Conservation (phyloP, 306 rosid genomes). For the Canavalia ensiformis region DNA sequence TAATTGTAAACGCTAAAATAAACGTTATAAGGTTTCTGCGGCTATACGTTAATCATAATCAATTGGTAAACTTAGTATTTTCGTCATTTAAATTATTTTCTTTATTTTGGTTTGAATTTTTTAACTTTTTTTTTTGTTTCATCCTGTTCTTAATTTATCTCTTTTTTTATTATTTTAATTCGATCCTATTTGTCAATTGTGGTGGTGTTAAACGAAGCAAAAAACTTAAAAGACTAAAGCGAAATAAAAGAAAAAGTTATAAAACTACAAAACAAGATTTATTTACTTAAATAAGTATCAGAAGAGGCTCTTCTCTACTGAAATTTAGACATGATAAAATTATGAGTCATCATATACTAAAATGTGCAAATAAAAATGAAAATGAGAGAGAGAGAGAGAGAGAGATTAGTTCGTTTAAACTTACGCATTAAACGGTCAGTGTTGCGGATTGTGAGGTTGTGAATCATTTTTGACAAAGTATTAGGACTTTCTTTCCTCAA, state of each 20-base stretch:
- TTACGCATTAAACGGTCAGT: slow-evolving; percentile 49
- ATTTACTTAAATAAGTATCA: slow-evolving; percentile 33
- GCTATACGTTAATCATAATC: too few species aligned
- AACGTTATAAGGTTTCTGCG: too few species aligned
- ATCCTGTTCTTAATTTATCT: too few species aligned
- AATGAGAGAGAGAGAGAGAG: not conserved
- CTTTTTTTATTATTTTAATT: too few species aligned
- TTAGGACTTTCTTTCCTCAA: slow-evolving; percentile 23
- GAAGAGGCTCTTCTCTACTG: not conserved
- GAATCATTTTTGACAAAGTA: slow-evolving; percentile 48
- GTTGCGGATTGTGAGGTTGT: slow-evolving; percentile 48
- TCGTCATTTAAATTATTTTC: too few species aligned
- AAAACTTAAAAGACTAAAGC: too few species aligned
- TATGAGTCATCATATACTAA: slow-evolving; percentile 7
- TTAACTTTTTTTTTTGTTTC: too few species aligned
- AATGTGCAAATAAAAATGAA: not conserved
- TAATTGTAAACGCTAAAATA: too few species aligned
- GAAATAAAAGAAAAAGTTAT: not conserved
- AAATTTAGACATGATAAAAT: not conserved
- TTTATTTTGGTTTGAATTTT: too few species aligned
- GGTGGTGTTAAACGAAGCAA: too few species aligned
- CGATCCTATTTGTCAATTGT: too few species aligned
- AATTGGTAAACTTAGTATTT: too few species aligned
- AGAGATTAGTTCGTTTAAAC: not conserved
- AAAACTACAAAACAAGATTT: not conserved